Percentiles rank a stretch among this genome's conserved stretches.
These are phyloP conservation scores for Aspergillus carbonarius DNA, from an alignment of 2,329 filamentous ascomycete genomes.

Conservation along the genomic window DNA sequence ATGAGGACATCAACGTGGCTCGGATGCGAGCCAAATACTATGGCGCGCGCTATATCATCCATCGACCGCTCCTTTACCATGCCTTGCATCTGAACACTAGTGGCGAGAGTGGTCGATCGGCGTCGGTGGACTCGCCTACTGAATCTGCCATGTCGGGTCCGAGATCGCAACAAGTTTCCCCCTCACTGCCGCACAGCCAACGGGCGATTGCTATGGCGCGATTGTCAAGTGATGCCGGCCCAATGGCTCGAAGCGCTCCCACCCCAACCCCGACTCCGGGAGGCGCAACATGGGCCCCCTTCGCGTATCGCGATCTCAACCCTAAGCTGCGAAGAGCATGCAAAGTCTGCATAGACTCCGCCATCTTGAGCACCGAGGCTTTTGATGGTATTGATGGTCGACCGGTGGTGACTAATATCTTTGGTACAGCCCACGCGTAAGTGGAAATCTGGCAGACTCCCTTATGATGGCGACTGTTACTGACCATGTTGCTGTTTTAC, in stretches of 20 bases:
- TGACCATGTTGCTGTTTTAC: slow-evolving; percentile 26
- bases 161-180: slow-evolving; percentile 38
- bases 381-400: slow-evolving; percentile 67
- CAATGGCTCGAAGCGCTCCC: slow-evolving; percentile 23
- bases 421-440: slow-evolving; percentile 94
- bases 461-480: slow-evolving; percentile 2
- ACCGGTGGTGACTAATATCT: slow-evolving; percentile 90
- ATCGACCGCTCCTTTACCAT: slow-evolving; percentile 71
- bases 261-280: slow-evolving; percentile 1
- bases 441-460: slow-evolving; percentile 32
- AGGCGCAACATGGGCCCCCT: not conserved
- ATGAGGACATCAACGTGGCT: slow-evolving; percentile 74
- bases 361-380: slow-evolving; percentile 80
- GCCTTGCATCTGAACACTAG: slow-evolving; percentile 52
- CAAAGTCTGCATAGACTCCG: slow-evolving; percentile 64
- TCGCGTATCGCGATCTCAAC: slow-evolving; percentile 32
- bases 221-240: slow-evolving; percentile 35
- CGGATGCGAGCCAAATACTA: slow-evolving; percentile 92
- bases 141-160: slow-evolving; percentile 26
- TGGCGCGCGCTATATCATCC: slow-evolving; percentile 85
- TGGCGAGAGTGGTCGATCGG: slow-evolving; percentile 34
- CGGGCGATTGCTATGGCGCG: slow-evolving; percentile 32
- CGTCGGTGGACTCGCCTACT: slow-evolving; percentile 33
- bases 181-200: slow-evolving; percentile 31
- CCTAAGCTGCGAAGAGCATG: slow-evolving; percentile 56